Evolutionary conservation across 352 stramenopile genomes (phyloP).

Genomic region (Phytophthora podocarpi): DNA sequence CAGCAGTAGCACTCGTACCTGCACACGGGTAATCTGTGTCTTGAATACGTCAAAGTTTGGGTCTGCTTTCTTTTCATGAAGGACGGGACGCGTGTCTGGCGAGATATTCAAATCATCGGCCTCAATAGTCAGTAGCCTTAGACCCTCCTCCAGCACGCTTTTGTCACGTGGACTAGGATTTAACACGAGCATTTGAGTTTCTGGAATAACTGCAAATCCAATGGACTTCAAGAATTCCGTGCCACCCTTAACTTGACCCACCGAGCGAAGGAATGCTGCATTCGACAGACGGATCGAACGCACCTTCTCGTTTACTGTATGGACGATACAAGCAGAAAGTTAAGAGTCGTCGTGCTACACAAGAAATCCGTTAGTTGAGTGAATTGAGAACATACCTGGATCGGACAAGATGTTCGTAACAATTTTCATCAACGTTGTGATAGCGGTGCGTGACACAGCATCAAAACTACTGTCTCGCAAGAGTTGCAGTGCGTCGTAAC

Average conservation of each 20-base stretch:
- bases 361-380: neutral
- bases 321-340: neutral
- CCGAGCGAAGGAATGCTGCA: conserved; percentile 67
- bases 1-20: conserved; percentile 37
- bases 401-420: conserved; percentile 84
- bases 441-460: conserved; percentile 55
- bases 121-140: conserved; percentile 72
- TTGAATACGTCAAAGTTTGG: conserved; percentile 82
- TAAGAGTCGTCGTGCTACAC: neutral
- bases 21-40: conserved; percentile 81
- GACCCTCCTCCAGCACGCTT: conserved; percentile 47
- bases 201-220: conserved; percentile 60
- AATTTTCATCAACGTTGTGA: conserved; percentile 87
- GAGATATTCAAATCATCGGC: conserved; percentile 79
- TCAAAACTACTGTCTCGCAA: conserved; percentile 83
- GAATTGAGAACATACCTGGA: conserved; percentile 45
- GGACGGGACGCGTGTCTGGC: conserved; percentile 43
- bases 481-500: conserved; percentile 69
- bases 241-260: conserved; percentile 69
- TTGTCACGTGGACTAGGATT: conserved; percentile 25
- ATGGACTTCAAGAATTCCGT: conserved; percentile 74
- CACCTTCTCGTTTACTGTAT: conserved; percentile 80
- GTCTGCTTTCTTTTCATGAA: conserved; percentile 45
- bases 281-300: conserved; percentile 85
- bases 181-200: conserved; percentile 60